Evolutionary conservation across 495 filamentous ascomycete species (phyloP), one percentile per base, ranked within the genome.

Genomic region (Cercophora scortea): DNA sequence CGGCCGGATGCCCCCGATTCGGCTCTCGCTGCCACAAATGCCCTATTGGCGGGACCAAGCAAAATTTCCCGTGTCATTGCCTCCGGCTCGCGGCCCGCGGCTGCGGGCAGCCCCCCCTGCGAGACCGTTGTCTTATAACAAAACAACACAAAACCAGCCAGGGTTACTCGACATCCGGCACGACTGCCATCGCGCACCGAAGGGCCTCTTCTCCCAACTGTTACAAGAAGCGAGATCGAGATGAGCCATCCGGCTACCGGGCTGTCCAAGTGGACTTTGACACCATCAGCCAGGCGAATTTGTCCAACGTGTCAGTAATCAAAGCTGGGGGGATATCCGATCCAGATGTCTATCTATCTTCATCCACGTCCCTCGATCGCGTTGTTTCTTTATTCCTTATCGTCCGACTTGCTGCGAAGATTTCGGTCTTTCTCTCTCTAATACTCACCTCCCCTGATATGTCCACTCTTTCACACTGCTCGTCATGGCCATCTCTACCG

Each of bases 11-110:
- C 38, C 44, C 32, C 33, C 32, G 12, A 32, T 44, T 44, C 34
- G 25, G 42, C 33, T 40, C 16, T 54, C 18, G 45, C 19, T 10
- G 40, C n/a, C 38, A 42, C 45, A 45, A 60, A 60, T 42, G 57
- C 52, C 61, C 59, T 62, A 66, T 64, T 66, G 63, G 63, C 52
- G 61, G 53, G 47, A 25, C 41, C 15, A 40, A 46, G 45, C 45
- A 47, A 54, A 60, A 56, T 60, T 59, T 59, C 52, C 63, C 54
- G 19, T 42, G 46, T 45, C 15, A 44, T 54, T 45, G 18, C 50
- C 55, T 15, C 3, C 44, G 51, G 53, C 49, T 46, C 50, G 46
- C 62, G 61, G 62, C 45, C 62, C 62, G 62, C 34, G 32, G 53
- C 50, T 55, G 60, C 58, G 57, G 35, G 41, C 35, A 5, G 39